These are phyloP conservation scores for Carallia pectinifolia DNA, from an alignment of 345 rosid species.

Conservation along the genomic window DNA sequence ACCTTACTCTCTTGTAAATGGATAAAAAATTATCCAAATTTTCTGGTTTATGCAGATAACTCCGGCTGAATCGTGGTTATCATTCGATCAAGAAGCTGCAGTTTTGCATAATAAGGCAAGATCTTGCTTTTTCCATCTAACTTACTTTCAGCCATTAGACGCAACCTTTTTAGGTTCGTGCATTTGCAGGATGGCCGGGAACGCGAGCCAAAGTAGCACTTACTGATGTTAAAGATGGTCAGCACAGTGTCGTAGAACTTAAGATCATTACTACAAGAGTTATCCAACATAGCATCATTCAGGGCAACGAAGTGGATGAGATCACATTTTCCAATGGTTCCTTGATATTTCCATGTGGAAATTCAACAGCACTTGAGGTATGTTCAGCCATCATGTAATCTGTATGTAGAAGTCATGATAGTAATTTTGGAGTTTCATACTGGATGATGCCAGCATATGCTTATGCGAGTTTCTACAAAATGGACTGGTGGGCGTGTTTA, in stretches of 20 bases:
- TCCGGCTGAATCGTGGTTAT: conserved; percentile 85
- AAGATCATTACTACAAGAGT: conserved; percentile 76
- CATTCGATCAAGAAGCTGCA: conserved; percentile 67
- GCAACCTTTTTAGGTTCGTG: conserved; percentile 74
- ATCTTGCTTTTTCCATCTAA: conserved; percentile 10
- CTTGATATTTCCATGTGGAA: conserved; percentile 66
- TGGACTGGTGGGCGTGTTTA: too few relatives aligned
- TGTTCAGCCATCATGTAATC: conserved; percentile 7
- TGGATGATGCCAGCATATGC: not conserved
- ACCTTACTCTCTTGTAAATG: too few relatives aligned
- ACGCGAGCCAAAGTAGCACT: conserved; percentile 71
- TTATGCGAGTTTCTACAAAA: not conserved
- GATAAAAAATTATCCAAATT: not conserved
- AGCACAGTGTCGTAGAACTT: conserved; percentile 47
- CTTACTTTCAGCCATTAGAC: conserved; percentile 20
- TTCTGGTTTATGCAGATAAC: conserved; percentile 48
- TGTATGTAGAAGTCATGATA: not conserved
- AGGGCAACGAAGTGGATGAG: conserved; percentile 35
- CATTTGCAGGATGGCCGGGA: conserved; percentile 99
- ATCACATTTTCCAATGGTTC: conserved; percentile 52
- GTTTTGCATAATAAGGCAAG: conserved; percentile 79
- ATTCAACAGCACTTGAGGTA: conserved; percentile 70
- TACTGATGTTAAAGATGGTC: conserved; percentile 37
- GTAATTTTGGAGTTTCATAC: not conserved
- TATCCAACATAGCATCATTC: conserved; percentile 17